phyloP scores from a whole-genome alignment of 2,329 filamentous ascomycete species.

The Aspergillus neoniger region DNA sequence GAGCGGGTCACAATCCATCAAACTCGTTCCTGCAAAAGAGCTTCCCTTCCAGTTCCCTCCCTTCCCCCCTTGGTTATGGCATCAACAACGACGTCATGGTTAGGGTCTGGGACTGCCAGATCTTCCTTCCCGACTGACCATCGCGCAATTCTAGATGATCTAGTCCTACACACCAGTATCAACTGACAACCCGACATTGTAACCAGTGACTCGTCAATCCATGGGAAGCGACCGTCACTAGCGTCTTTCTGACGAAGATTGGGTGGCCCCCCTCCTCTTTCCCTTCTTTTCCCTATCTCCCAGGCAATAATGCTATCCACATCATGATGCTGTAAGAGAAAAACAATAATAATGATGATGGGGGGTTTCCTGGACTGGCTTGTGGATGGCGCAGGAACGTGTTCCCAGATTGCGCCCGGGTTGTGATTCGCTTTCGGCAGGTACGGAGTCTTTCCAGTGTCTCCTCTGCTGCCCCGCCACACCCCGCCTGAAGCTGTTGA shows the following conservation, averaged over 20 bases:
- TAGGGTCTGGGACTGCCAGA: background rate
- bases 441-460: conserved; percentile 7
- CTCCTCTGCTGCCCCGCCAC: conserved; percentile 17
- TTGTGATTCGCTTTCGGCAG: conserved; percentile 14
- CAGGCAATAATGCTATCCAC: background rate
- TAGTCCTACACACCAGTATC: background rate
- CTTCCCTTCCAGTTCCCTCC: background rate
- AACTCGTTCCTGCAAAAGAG: background rate
- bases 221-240: background rate
- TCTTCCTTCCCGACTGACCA: background rate
- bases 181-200: background rate
- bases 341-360: background rate
- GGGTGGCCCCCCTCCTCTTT: background rate
- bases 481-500: conserved; percentile 20
- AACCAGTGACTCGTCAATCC: background rate
- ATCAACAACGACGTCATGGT: conserved; percentile 9
- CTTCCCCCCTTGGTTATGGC: background rate
- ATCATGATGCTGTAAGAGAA: conserved; percentile 2
- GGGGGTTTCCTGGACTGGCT: background rate
- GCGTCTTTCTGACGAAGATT: background rate
- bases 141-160: background rate
- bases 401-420: background rate
- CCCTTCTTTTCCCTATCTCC: background rate
- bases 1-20: background rate
- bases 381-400: background rate